Conservation (phyloP, 257 asterid species). For the Rehmannia glutinosa region DNA sequence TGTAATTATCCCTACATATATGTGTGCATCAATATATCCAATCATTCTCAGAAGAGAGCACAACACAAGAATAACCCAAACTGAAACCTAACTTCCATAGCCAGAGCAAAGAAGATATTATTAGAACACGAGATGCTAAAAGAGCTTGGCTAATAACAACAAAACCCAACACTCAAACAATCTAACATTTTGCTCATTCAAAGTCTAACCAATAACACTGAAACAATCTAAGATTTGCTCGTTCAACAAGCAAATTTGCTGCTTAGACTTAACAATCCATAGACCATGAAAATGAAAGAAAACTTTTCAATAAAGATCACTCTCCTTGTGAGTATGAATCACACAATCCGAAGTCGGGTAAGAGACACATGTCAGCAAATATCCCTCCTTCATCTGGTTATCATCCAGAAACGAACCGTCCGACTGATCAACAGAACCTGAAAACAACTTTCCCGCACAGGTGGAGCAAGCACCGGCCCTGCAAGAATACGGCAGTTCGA, state of each 20-base stretch:
- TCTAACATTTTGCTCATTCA: background rate
- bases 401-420: constrained; percentile 74
- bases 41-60: too few relatives aligned
- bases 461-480: constrained; percentile 92
- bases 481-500: constrained; percentile 81
- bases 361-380: constrained; percentile 62
- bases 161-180: background rate
- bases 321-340: constrained; percentile 72
- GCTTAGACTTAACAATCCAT: constrained; percentile 2
- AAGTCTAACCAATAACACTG: background rate
- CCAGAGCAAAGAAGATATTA: too few relatives aligned
- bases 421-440: constrained; percentile 64
- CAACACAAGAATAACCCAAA: too few relatives aligned
- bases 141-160: too few relatives aligned
- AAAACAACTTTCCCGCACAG: constrained; percentile 62
- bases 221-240: background rate
- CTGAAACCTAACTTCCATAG: too few relatives aligned
- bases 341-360: constrained; percentile 75
- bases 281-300: constrained; percentile 8
- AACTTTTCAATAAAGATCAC: constrained; percentile 45
- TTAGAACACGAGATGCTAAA: too few relatives aligned
- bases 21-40: too few relatives aligned
- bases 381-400: constrained; percentile 46
- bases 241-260: constrained; percentile 12
- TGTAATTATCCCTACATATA: too few relatives aligned